Evolutionary conservation across 176 grass and related monocot species (phyloP).

Genomic region (Otatea glauca): DNA sequence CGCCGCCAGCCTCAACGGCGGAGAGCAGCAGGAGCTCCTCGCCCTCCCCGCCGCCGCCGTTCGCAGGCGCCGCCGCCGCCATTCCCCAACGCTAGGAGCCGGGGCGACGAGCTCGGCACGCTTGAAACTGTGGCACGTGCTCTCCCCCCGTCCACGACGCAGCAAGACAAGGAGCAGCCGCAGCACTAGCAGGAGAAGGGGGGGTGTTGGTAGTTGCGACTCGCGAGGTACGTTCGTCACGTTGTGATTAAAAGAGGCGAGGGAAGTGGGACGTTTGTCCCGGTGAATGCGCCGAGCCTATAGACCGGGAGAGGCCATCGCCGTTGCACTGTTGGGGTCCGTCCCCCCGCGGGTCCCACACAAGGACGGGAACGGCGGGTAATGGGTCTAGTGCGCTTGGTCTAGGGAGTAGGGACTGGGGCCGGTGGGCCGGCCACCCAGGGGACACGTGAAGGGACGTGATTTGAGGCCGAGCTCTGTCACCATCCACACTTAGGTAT

Average conservation of each 20-base stretch:
- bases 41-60: conserved; percentile 31
- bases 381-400: not conserved
- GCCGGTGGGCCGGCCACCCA: not conserved
- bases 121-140: not conserved
- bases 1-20: conserved; percentile 45
- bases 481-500: too few species aligned
- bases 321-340: not conserved
- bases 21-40: conserved; percentile 58
- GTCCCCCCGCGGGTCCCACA: not conserved
- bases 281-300: not conserved
- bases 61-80: conserved; percentile 14
- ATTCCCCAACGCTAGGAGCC: conserved; percentile 32
- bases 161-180: not conserved
- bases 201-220: conserved; percentile 21
- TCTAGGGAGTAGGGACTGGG: not conserved
- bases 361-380: not conserved
- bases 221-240: conserved; percentile 27
- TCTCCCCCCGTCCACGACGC: not conserved
- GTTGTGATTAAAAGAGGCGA: conserved; percentile 32
- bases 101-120: not conserved
- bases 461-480: not conserved
- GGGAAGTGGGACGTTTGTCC: not conserved
- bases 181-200: not conserved
- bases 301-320: conserved; percentile 7
- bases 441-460: not conserved